Conservation (phyloP, 148 eudicot genomes). For the Silene conica region DNA sequence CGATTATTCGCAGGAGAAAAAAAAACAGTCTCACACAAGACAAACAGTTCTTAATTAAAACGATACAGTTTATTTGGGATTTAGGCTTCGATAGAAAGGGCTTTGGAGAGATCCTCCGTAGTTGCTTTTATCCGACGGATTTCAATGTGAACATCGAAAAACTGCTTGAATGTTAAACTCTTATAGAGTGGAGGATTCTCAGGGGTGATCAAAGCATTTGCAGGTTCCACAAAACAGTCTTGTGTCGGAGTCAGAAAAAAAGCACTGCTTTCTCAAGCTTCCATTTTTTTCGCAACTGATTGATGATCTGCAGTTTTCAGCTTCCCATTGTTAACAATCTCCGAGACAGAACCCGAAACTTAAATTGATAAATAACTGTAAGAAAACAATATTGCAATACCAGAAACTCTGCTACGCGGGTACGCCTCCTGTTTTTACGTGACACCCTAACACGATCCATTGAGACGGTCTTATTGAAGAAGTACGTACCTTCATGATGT, state of each 20-base stretch:
- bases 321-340: slow-evolving; percentile 34
- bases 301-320: slow-evolving; percentile 30
- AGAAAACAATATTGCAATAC: too few species aligned
- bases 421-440: too few species aligned
- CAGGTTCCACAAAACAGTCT: slow-evolving; percentile 22
- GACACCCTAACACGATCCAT: too few species aligned
- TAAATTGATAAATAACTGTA: too few species aligned
- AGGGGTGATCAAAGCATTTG: slow-evolving; percentile 18
- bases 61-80: background rate
- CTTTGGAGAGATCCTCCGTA: background rate
- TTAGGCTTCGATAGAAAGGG: background rate
- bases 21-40: too few species aligned
- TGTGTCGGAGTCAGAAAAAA: slow-evolving; percentile 21
- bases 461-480: too few species aligned
- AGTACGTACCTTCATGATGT: slow-evolving; percentile 17
- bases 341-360: background rate
- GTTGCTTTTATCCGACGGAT: background rate
- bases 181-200: slow-evolving; percentile 24
- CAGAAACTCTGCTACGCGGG: too few species aligned
- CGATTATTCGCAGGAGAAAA: too few species aligned
- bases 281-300: slow-evolving; percentile 23
- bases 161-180: slow-evolving; percentile 20
- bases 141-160: background rate
- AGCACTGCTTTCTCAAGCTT: slow-evolving; percentile 14
- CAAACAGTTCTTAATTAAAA: too few species aligned